A percentile compares a stretch with the other conserved stretches of the same genome.
Conservation (phyloP, 2,329 filamentous ascomycete species). For the Fusarium bulbicola region DNA sequence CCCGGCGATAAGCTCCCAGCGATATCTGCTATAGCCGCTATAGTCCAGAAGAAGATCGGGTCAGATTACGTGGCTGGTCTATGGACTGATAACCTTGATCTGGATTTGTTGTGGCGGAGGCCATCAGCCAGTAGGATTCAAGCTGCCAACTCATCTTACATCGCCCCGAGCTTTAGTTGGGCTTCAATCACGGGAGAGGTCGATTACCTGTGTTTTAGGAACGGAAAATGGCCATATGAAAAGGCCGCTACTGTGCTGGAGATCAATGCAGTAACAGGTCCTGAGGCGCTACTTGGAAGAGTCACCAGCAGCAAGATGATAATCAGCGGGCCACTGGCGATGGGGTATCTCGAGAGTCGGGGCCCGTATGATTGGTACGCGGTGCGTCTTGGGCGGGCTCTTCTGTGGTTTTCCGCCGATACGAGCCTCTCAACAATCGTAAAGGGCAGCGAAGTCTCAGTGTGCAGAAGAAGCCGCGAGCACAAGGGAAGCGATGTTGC, state of each 20-base stretch:
- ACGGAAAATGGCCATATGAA: constrained; percentile 24
- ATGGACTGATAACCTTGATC: constrained; percentile 41
- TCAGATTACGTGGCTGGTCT: constrained; percentile 44
- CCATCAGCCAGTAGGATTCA: not conserved
- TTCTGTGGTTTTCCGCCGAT: constrained; percentile 9
- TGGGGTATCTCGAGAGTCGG: not conserved
- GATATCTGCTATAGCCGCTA: constrained; percentile 43
- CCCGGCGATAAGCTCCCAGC: constrained; percentile 42
- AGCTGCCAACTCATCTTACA: constrained; percentile 3
- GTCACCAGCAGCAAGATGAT: constrained; percentile 12
- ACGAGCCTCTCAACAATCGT: constrained; percentile 13
- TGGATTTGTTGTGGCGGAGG: constrained; percentile 37
- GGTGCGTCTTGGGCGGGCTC: not conserved
- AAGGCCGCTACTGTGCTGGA: constrained; percentile 19
- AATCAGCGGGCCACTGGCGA: constrained; percentile 13
- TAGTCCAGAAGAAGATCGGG: constrained; percentile 28
- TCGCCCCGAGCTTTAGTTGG: constrained; percentile 41
- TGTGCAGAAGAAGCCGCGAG: constrained; percentile 10
- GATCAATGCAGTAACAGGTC: not conserved
- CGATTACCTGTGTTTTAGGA: constrained; percentile 39
- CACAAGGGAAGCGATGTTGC: not conserved
- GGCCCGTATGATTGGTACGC: constrained; percentile 1
- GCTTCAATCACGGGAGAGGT: constrained; percentile 36
- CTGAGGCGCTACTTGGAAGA: constrained; percentile 23
- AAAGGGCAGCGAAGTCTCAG: not conserved